Percentiles rank a stretch among this genome's conserved stretches.
phyloP scores from a whole-genome alignment of 2,329 filamentous ascomycete genomes.

The Metarhizium guizhouense region DNA sequence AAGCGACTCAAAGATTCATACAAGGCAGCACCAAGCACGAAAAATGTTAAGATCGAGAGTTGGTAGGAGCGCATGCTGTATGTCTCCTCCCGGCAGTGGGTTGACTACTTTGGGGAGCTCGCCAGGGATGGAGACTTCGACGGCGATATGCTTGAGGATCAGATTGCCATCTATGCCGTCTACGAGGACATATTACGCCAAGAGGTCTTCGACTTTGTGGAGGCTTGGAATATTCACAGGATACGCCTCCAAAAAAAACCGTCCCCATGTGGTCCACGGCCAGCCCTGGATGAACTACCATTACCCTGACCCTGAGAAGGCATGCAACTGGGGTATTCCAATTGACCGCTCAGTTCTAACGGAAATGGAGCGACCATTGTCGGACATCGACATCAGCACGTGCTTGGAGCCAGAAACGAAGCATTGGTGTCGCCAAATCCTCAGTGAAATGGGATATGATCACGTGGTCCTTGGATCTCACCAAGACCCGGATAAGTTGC shows the following conservation, averaged over 20 bases:
- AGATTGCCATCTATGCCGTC: slow-evolving; percentile 6
- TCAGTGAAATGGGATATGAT: background rate
- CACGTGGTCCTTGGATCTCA: no score
- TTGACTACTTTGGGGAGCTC: slow-evolving; percentile 6
- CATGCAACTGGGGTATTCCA: background rate
- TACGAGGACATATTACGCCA: background rate
- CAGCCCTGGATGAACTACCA: background rate
- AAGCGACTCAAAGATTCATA: slow-evolving; percentile 1
- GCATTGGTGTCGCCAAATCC: background rate
- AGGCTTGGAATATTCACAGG: slow-evolving; percentile 1
- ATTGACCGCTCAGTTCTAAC: background rate
- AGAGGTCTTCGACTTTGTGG: slow-evolving; percentile 4
- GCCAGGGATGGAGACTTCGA: slow-evolving; percentile 5
- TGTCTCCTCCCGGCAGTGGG: background rate
- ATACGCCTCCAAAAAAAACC: slow-evolving; percentile 3
- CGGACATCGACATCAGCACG: background rate
- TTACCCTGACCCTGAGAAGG: background rate
- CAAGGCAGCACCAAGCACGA: slow-evolving; percentile 1
- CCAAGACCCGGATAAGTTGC: background rate
- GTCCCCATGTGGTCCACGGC: slow-evolving; percentile 4
- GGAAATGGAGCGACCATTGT: background rate
- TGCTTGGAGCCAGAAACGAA: background rate
- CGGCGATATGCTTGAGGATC: slow-evolving; percentile 3
- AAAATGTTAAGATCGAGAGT: slow-evolving; percentile 2
- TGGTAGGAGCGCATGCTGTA: slow-evolving; percentile 2